Evolutionary conservation across 78 protist genomes (phyloP).

Genomic region (Cavenderia fasciculata): DNA sequence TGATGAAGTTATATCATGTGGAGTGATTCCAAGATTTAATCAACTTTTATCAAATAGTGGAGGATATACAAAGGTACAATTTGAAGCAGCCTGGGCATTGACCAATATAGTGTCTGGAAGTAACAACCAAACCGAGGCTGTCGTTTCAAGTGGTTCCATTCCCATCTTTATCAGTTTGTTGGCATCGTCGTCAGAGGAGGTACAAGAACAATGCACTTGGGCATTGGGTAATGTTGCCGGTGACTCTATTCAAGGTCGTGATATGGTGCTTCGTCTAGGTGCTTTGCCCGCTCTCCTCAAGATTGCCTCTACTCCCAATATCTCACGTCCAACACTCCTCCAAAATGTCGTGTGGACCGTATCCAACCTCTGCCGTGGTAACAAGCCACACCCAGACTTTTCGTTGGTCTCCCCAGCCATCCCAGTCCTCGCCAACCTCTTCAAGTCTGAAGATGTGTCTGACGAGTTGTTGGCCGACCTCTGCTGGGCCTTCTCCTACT

Average conservation of each 20-base stretch:
- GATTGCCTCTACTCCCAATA: neutral
- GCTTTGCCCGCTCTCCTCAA: conserved; percentile 10
- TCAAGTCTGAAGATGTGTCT: conserved; percentile 29
- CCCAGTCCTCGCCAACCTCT: conserved; percentile 60
- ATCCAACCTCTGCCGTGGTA: conserved; percentile 81
- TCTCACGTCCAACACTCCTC: conserved; percentile 29
- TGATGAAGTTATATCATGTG: conserved; percentile 44
- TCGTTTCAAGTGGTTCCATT: conserved; percentile 89
- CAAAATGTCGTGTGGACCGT: conserved; percentile 97
- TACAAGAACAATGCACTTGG: conserved; percentile 98
- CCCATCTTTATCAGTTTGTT: conserved; percentile 91
- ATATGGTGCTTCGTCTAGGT: conserved; percentile 45
- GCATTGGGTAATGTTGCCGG: conserved; percentile 99
- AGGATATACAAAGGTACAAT: conserved; percentile 39
- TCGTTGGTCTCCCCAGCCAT: conserved; percentile 9
- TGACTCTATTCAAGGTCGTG: conserved; percentile 92
- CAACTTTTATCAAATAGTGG: conserved; percentile 11
- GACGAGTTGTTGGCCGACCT: conserved; percentile 93
- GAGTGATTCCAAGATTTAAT: conserved; percentile 43
- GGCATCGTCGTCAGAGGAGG: conserved; percentile 78
- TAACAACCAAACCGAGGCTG: conserved; percentile 89
- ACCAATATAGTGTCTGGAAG: conserved; percentile 98
- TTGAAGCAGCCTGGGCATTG: conserved; percentile 98
- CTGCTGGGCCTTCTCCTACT: conserved; percentile 97
- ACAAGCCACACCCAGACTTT: conserved; percentile 74